phyloP scores from a whole-genome alignment of 2,329 filamentous ascomycete genomes.

The Alternaria arborescens region DNA sequence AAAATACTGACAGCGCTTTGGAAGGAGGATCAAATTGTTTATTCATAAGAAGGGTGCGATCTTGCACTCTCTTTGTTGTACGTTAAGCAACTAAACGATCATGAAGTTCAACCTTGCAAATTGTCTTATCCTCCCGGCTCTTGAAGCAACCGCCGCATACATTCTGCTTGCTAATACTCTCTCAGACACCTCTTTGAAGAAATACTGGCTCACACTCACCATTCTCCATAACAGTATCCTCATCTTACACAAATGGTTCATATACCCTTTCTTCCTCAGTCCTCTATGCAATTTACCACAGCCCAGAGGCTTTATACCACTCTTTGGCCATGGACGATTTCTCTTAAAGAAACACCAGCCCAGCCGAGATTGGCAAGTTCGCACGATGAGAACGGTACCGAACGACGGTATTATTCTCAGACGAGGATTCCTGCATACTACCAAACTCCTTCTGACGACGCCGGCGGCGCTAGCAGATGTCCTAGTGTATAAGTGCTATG shows the following conservation, averaged over 20 bases:
- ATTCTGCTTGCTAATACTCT: slow-evolving; percentile 33
- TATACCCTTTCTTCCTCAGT: slow-evolving; percentile 52
- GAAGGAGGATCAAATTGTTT: neutral
- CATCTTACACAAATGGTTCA: slow-evolving; percentile 30
- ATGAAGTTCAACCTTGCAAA: slow-evolving; percentile 29
- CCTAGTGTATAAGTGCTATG: slow-evolving; percentile 62
- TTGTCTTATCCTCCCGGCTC: slow-evolving; percentile 26
- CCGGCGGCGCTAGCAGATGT: slow-evolving; percentile 59
- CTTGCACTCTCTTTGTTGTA: slow-evolving; percentile 27
- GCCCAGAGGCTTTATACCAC: slow-evolving; percentile 34
- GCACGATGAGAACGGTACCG: slow-evolving; percentile 50
- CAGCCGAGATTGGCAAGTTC: slow-evolving; percentile 42
- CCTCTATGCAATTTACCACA: slow-evolving; percentile 52
- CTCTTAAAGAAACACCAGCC: slow-evolving; percentile 44
- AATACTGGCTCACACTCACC: slow-evolving; percentile 27
- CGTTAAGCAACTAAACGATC: slow-evolving; percentile 11
- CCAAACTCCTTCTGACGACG: slow-evolving; percentile 50
- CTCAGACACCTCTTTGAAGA: slow-evolving; percentile 20
- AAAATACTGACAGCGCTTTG: neutral
- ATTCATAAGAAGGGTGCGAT: neutral
- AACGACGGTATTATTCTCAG: slow-evolving; percentile 54
- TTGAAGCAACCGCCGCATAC: slow-evolving; percentile 30
- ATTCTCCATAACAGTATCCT: slow-evolving; percentile 27
- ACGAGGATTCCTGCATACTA: slow-evolving; percentile 50
- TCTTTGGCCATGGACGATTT: slow-evolving; percentile 51